Conservation (phyloP, 2,329 filamentous ascomycete genomes). For the Neofusicoccum umdonicola region DNA sequence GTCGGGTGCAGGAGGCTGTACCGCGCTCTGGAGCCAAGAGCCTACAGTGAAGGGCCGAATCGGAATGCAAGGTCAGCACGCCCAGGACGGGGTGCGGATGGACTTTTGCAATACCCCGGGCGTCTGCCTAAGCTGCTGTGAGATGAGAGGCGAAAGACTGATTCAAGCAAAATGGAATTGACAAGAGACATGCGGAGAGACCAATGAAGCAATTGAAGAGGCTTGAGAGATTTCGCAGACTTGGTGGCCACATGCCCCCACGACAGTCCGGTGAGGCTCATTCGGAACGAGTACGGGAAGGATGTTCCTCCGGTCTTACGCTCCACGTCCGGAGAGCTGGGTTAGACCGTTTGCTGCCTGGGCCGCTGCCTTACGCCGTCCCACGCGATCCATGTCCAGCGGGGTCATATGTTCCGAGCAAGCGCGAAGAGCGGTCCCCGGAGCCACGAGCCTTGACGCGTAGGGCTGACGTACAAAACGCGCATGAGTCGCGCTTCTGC, state of each 20-base stretch:
- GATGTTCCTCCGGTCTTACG: conserved; percentile 8
- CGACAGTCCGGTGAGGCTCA: background rate
- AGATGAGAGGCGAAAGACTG: conserved; percentile 6
- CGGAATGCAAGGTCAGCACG: conserved; percentile 5
- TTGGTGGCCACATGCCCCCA: background rate
- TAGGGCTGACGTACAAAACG: conserved; percentile 6
- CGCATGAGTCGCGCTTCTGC: conserved; percentile 5
- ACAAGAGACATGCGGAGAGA: background rate
- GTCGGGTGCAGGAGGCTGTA: background rate
- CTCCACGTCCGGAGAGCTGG: background rate
- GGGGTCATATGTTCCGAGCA: background rate
- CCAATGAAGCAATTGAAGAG: background rate
- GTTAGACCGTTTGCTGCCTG: conserved; percentile 1
- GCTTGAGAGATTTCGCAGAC: background rate
- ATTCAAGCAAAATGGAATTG: background rate
- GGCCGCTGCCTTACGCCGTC: background rate
- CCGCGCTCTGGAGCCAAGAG: background rate
- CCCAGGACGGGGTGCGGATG: background rate
- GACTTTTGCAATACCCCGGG: background rate
- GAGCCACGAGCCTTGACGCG: background rate
- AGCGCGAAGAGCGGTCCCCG: background rate
- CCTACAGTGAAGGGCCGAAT: background rate
- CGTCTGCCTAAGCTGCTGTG: conserved; percentile 14
- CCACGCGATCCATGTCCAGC: background rate
- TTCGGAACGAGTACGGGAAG: background rate